Base-by-base conservation (phyloP, 768 basidiomycete species). In the Kwoniella newhampshirensis region DNA sequence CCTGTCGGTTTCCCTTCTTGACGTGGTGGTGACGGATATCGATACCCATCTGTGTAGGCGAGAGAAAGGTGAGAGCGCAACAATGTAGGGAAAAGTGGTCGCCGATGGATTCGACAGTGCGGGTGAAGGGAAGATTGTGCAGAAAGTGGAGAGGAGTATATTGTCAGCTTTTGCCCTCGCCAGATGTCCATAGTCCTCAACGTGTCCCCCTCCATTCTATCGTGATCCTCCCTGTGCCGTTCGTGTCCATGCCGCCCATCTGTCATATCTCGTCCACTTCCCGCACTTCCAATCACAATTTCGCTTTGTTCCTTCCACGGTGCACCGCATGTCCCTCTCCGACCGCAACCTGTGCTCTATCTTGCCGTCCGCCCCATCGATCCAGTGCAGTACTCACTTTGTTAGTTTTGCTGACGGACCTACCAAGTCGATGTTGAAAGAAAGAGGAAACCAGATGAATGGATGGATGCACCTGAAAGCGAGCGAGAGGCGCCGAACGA, bases 1-100 rank as follows among this genome's bases (percentile, higher is more conserved):
- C 90, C 68, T 88, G 88, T 64, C 96, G 86, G 75, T 85, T 81
- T 70, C 92, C 86, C 85, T 96, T 97, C 87, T 89, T 94, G 86
- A 96, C 93, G 86, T 99, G 94, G 84, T 98, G 94, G 79, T 82
- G 81, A 78, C 83, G 82, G 80, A 97, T 85, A 81, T 96, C 92
- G 80, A 96, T 94, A 87, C 91, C 92, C 92, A 76, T 76, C 61
- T 74, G 32, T 17, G 45, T 15, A 47, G n/a, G n/a, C 17, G 15
- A 17, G 45, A 26, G 9, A 18, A 6, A 8, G n/a, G 44, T 21
- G 44, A n/a, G 8, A n/a, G 7, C 18, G 21, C 21, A 42, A 18
- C 8, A 42, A 8, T 42, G 41, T 6, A 8, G 6, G 41, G 17
- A 8, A 18, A 1, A 27, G 39, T 30, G 2, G 3, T 8, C 13